Evolutionary conservation across 2,329 filamentous ascomycete species (phyloP).

Genomic region (Xylariales sp.): DNA sequence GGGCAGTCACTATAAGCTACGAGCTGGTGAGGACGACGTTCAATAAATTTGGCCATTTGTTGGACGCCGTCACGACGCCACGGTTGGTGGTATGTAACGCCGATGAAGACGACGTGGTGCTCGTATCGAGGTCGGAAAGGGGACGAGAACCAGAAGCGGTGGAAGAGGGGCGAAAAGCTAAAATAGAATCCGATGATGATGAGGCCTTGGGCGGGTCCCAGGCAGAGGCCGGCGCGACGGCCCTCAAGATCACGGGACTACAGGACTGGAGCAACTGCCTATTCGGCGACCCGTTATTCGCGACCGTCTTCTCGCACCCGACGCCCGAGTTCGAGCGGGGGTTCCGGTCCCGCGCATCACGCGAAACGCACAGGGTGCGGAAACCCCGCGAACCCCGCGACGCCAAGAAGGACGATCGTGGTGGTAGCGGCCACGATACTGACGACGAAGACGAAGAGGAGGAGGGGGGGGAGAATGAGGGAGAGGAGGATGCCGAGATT

Average conservation of each 20-base stretch:
- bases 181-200: constrained; percentile 21
- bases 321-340: constrained; percentile 61
- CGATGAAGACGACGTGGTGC: constrained; percentile 61
- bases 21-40: constrained; percentile 65
- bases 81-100: constrained; percentile 67
- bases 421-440: not conserved
- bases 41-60: constrained; percentile 58
- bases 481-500: constrained; percentile 41
- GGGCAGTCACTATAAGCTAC: constrained; percentile 69
- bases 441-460: not conserved
- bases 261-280: constrained; percentile 68
- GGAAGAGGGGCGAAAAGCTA: constrained; percentile 11
- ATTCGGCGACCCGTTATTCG: constrained; percentile 70
- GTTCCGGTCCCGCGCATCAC: constrained; percentile 55
- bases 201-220: constrained; percentile 1
- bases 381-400: not conserved
- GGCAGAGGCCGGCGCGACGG: constrained; percentile 20
- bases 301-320: constrained; percentile 60
- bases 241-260: constrained; percentile 61
- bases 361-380: not conserved
- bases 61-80: constrained; percentile 65
- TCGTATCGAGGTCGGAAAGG: constrained; percentile 52
- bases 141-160: constrained; percentile 29
- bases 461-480: not conserved
- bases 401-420: constrained; percentile 33